Evolutionary conservation across 2,329 filamentous ascomycete species (phyloP), one percentile per base, ranked within the genome.

Genomic region (Chalara sp.): DNA sequence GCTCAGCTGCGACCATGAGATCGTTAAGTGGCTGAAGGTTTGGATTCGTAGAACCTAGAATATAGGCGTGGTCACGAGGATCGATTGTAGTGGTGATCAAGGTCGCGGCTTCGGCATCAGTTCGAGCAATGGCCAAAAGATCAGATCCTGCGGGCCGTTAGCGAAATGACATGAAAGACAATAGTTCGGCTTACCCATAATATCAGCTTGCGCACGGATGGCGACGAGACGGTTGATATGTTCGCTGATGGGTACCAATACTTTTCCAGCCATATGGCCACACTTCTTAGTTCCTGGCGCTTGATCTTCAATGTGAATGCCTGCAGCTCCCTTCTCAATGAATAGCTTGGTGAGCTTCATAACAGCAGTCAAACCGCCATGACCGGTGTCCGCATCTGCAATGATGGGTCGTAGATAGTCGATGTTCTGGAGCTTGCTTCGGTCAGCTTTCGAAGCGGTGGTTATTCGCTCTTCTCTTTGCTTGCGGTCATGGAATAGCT

Each of bases 301-400:
- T 72, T 97, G 93, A 69, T 99, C 93, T 73, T 99, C 93, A 61
- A 99, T 96, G 73, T 99, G 93, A 65, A 99, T 96, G 59, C 93
- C 93, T 41, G 93, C 93, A 44, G 93, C 93, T 62, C 93, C 93
- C 71, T 91, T 90, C 76, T 99, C 93, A 58, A 97, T 74, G 70
- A 99, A 97, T 51, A 97, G 81, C 78, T 96, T 96, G 58, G 93
- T 97, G 62, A 99, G 83, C 79, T 97, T 99, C 93, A 99, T 97
- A 63, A 97, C 87, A 50, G 93, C 93, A n/a, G 93, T 97, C 56
- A 99, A 78, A 65, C 93, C 93, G 65, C 93, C 93, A 69, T 97
- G 93, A 57, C 93, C 93, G 41, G 93, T 99, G 68, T 99, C 93
- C 46, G 92, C 93, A 70, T 99, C 93, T 53, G 93, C 93, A 61